Conservation (phyloP, 305 asterid species). For the Fraxinus angustifolia region DNA sequence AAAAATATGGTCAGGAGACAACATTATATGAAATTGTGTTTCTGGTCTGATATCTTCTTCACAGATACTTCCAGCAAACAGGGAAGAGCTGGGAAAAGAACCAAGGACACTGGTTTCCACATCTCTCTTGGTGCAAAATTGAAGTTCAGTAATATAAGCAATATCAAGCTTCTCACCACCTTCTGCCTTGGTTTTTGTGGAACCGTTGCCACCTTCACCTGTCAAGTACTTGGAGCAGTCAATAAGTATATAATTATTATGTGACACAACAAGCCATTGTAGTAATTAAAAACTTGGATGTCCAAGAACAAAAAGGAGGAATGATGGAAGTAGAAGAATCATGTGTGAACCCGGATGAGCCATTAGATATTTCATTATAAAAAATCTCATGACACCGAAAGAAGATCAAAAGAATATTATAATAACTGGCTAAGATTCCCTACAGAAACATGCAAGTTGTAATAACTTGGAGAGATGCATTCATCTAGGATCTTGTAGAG, state of each 20-base stretch:
- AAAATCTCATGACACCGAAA: background rate
- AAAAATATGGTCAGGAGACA: slow-evolving; percentile 30
- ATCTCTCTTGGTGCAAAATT: background rate
- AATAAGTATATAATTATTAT: background rate
- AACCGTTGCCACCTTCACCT: slow-evolving; percentile 15
- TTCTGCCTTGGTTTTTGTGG: slow-evolving; percentile 7
- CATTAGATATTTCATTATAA: background rate
- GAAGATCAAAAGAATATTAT: background rate
- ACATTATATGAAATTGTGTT: slow-evolving; percentile 25
- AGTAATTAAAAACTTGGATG: background rate
- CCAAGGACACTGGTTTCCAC: slow-evolving; percentile 8
- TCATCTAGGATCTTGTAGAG: background rate
- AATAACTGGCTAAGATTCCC: background rate
- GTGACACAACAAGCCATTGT: background rate
- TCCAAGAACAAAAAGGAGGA: background rate
- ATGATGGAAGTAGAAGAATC: background rate
- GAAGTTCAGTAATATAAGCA: background rate
- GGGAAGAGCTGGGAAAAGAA: slow-evolving; percentile 35
- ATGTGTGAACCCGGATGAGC: background rate
- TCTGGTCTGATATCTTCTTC: slow-evolving; percentile 34
- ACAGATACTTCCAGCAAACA: slow-evolving; percentile 32
- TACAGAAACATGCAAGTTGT: background rate
- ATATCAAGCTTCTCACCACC: slow-evolving; percentile 5
- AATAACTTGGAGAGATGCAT: background rate
- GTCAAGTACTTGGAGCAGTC: background rate